Conservation (phyloP, 495 filamentous ascomycete species). For the Neurospora hispaniola region DNA sequence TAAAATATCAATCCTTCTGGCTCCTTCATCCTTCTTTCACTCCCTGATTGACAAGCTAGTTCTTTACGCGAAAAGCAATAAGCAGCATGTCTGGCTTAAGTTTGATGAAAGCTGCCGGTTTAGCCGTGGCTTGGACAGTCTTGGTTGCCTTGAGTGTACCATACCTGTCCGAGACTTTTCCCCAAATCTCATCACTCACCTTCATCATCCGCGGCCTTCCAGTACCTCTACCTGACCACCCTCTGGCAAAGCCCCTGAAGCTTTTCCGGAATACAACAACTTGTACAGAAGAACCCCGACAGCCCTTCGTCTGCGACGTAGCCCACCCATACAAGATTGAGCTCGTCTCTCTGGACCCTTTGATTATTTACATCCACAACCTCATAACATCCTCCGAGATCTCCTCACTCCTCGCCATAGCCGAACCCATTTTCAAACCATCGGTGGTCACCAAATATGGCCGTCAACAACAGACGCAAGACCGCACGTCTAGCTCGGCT, state of each 20-base stretch:
- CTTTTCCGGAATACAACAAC: conserved; percentile 11
- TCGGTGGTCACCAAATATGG: conserved; percentile 32
- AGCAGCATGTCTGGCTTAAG: conserved; percentile 2
- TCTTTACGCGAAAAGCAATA: neutral
- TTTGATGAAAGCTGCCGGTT: conserved; percentile 10
- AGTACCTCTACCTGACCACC: conserved; percentile 6
- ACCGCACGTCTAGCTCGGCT: conserved; percentile 35
- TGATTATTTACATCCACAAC: conserved; percentile 36
- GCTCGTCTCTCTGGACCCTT: conserved; percentile 34
- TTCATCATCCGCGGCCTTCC: conserved; percentile 17
- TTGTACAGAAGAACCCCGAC: neutral
- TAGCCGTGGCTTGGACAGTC: conserved; percentile 10
- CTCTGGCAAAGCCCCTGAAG: conserved; percentile 3
- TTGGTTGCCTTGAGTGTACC: conserved; percentile 17
- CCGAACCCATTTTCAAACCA: conserved; percentile 28
- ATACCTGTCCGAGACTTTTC: conserved; percentile 10
- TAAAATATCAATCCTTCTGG: neutral
- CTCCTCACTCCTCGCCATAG: conserved; percentile 24
- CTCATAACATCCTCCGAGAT: conserved; percentile 30
- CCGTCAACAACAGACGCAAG: conserved; percentile 20
- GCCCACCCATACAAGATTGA: conserved; percentile 30
- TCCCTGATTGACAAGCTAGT: neutral
- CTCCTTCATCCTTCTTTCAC: neutral
- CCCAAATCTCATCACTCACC: conserved; percentile 4
- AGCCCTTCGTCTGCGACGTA: conserved; percentile 17